Evolutionary conservation across 2,329 filamentous ascomycete species (phyloP), one percentile per base, ranked within the genome.

Genomic region (Furcasterigmium sp.): DNA sequence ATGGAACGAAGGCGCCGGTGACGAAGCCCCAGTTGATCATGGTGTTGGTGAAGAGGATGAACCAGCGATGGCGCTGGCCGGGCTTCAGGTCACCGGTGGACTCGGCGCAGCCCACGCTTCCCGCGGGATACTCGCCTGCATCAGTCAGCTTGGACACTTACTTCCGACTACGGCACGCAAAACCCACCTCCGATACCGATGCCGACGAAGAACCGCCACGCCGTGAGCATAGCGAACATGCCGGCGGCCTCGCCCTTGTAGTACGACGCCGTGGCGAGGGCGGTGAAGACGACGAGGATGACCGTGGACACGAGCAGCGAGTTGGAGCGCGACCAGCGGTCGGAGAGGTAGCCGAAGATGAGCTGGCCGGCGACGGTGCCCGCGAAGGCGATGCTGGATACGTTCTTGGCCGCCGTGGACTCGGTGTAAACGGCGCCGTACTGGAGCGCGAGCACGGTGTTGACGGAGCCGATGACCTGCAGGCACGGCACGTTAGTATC

Each of bases 31-130:
- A 78, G 58, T 94, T 87, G 47, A 95, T 94, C 72, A 90, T 86
- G 19, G 85, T 80, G 63, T 94, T 94, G 37, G 87, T 95, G 62
- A 93, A 94, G 51, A 95, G 73, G 54, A 91, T 87, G 58, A 91
- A 96, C 88, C 89, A 95, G 30, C 85, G 75, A 59, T 96, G 91
- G n/a, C 91, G 75, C 14, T 85, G 84, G 10, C 91, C 91, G 14
- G 67, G 63, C 61, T 89, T 88, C 46, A 96, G 71, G 59, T 94
- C 88, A 18, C 87, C 87, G 0, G 85, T 91, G 5, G 84, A 85
- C 64, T 96, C 91, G 3, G 90, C 87, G 42, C 82, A 86, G 2
- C 85, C 87, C 1, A 96, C 91, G 46, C 81, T 87, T 4, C 91
- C 91, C 34, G 87, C 86, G 1, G 87, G 87, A 54, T 90, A 91